Base-by-base conservation (phyloP, 2,329 filamentous ascomycete species). In the Aspergillus sp. region DNA sequence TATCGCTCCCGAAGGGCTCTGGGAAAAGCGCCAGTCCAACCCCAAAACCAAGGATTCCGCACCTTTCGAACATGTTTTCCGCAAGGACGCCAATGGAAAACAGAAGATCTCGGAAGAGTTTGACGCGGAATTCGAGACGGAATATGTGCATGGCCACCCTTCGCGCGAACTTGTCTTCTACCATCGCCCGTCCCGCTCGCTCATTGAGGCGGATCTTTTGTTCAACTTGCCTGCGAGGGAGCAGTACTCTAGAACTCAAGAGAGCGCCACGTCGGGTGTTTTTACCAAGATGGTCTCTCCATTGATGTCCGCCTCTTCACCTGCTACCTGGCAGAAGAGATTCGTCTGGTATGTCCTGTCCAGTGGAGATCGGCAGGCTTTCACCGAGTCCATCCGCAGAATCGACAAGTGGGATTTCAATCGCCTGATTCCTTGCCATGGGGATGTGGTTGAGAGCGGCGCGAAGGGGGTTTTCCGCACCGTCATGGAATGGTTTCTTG, bases 171-270 rank as follows among this genome's bases (percentile, higher is more conserved):
- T 98, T 30, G 92, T 95, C 25, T 92, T 98, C 77, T 80, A 88
- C 71, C 92, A 96, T 82, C 89, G 88, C 73, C 92, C 91, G 0
- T 88, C 90, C 11, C 81, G 82, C 59, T 90, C 92, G 0, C 78
- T 99, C 48, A 93, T 99, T 71, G 81, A 96, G 78, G 95, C 92
- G 5, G 95, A 99, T 75, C 77, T 98, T 44, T 73, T 98, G 66
- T 98, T 98, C 83, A 98, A 97, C 75, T 79, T 96, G 36, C 95
- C 95, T 0, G 86, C 92, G 0, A 86, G 80, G 0, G 95, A 99
- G 79, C 95, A 98, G 79, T 97, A 91, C 77, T 85, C 78, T 1
- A 84, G 66, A 67, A 78, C 85, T 0, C 82, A 80, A 8, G 81
- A 85, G 3, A 78, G 81, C 32, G 79, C 86, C 3, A 82, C 74